phyloP scores from a whole-genome alignment of 1,284 basidiomycete genomes.

The Retiboletus fuscus region DNA sequence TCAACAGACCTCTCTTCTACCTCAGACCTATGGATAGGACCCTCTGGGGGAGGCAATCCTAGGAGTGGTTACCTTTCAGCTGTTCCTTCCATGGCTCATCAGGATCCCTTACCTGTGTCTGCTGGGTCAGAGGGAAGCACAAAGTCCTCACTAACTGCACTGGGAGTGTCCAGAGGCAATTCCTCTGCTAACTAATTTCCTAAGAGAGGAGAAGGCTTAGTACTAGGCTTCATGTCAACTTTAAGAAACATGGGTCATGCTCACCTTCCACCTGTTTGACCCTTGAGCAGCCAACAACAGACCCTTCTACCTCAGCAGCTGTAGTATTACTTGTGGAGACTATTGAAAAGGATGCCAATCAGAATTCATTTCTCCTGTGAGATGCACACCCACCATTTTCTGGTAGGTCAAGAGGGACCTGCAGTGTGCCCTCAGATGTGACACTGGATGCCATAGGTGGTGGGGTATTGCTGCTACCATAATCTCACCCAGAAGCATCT shows the following conservation, averaged over 20 bases:
- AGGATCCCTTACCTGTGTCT: neutral
- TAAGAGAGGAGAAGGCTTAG: neutral
- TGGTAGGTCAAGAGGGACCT: slow-evolving; percentile 1
- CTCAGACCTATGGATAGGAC: too few relatives aligned
- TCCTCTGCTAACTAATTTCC: neutral
- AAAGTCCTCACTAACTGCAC: neutral
- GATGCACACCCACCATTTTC: too few relatives aligned
- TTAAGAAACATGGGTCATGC: neutral
- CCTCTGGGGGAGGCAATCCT: too few relatives aligned
- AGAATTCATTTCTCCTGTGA: neutral
- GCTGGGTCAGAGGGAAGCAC: neutral
- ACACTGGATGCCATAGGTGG: neutral
- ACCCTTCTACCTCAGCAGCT: too few relatives aligned
- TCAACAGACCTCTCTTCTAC: too few relatives aligned
- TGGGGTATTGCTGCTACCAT: too few relatives aligned
- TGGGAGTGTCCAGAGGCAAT: neutral
- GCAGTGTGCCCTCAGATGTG: neutral
- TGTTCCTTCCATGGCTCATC: too few relatives aligned
- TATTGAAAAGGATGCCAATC: neutral
- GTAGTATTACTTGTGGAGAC: neutral
- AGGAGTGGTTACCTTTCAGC: too few relatives aligned
- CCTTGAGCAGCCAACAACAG: too few relatives aligned
- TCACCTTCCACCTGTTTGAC: neutral
- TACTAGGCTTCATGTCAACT: neutral
- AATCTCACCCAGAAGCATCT: neutral